phyloP scores from a whole-genome alignment of 768 basidiomycete genomes.

The Agaricus blazei region DNA sequence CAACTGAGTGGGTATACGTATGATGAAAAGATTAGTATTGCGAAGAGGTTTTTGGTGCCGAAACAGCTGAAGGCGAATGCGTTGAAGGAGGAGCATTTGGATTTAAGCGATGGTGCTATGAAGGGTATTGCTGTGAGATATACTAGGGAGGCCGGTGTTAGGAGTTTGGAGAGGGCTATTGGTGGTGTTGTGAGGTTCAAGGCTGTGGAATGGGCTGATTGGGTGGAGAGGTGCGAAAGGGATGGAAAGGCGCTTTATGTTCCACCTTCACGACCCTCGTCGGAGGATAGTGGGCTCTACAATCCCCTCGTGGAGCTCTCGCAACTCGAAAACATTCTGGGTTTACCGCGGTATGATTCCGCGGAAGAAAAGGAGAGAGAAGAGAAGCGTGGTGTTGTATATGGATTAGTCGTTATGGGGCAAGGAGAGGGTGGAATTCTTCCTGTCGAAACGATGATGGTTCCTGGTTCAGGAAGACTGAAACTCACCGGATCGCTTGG shows the following conservation, averaged over 20 bases:
- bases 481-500: constrained; percentile 83
- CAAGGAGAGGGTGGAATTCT: constrained; percentile 83
- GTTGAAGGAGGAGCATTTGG: constrained; percentile 53
- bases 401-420: constrained; percentile 84
- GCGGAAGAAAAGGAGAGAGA: constrained; percentile 70
- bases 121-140: constrained; percentile 72
- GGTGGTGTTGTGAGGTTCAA: constrained; percentile 88
- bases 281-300: constrained; percentile 37
- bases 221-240: constrained; percentile 36
- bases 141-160: constrained; percentile 91
- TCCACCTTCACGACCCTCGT: neutral
- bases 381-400: constrained; percentile 71
- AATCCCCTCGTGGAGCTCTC: constrained; percentile 52
- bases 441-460: constrained; percentile 76
- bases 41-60: constrained; percentile 80
- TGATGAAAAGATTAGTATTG: constrained; percentile 89
- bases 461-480: constrained; percentile 72
- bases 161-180: constrained; percentile 81
- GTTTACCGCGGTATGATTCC: constrained; percentile 73
- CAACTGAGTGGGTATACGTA: constrained; percentile 79
- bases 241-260: constrained; percentile 11
- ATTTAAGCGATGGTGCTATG: constrained; percentile 65
- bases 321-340: constrained; percentile 82
- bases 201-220: constrained; percentile 86
- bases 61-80: constrained; percentile 84